A percentile compares a stretch with the other conserved stretches of the same genome.
These are phyloP conservation scores for Fusarium mexicanum DNA, from an alignment of 2,329 filamentous ascomycete genomes.

Conservation along the genomic window DNA sequence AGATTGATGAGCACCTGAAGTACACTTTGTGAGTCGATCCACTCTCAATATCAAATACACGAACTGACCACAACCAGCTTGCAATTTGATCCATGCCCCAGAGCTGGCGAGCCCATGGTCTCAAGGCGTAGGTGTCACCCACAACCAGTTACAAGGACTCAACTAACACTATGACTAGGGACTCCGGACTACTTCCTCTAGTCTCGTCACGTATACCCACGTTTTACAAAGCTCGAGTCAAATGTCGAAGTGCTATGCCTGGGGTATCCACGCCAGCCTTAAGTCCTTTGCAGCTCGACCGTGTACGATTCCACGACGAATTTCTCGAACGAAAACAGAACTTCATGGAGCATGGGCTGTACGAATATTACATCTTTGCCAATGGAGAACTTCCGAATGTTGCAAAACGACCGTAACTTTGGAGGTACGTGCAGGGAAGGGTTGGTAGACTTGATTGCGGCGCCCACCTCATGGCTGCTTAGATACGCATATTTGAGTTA, in stretches of 20 bases:
- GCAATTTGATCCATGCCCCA: conserved; percentile 98
- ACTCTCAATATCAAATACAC: not conserved
- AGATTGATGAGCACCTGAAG: conserved; percentile 99
- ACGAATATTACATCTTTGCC: conserved; percentile 33
- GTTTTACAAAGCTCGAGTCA: conserved; percentile 38
- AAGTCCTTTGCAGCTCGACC: conserved; percentile 35
- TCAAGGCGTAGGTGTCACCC: conserved; percentile 74
- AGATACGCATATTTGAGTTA: conserved; percentile 44
- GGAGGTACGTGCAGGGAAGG: conserved; percentile 23
- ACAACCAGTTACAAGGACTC: not conserved
- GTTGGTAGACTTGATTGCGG: conserved; percentile 24
- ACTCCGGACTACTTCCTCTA: conserved; percentile 99
- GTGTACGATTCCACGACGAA: conserved; percentile 45
- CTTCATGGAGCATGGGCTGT: conserved; percentile 32
- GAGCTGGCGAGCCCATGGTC: conserved; percentile 98
- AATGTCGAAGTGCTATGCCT: conserved; percentile 28
- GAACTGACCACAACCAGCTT: conserved; percentile 68
- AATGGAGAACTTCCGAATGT: conserved; percentile 31
- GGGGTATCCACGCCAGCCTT: conserved; percentile 24
- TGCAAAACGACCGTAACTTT: conserved; percentile 16
- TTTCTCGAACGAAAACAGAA: conserved; percentile 27
- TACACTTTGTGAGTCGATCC: conserved; percentile 89
- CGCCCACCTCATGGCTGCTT: conserved; percentile 36
- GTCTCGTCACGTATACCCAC: conserved; percentile 46
- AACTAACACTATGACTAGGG: conserved; percentile 53